Evolutionary conservation across 2,329 filamentous ascomycete species (phyloP), one percentile per base, ranked within the genome.

Genomic region (Nannizziopsis arthrosporioides): DNA sequence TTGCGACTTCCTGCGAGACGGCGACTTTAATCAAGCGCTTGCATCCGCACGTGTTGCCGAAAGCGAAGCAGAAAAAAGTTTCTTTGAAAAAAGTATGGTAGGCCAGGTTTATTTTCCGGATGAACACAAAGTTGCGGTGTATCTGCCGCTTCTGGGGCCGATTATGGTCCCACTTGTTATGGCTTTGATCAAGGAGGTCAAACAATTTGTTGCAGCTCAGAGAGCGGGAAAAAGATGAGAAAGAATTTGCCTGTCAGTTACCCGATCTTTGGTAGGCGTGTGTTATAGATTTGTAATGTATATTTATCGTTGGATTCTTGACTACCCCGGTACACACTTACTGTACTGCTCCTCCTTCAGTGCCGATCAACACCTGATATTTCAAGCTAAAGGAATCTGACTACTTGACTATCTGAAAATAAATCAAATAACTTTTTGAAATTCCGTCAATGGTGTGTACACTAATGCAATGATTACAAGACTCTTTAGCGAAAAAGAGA

Each of bases 41-140:
- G 77, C 82, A 53, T 81, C 90, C 62, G 90, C 90, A 0, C 78
- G 85, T 8, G 79, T 87, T 41, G 92, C 92, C 5, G 89, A 95
- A 66, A 77, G 79, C 2, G 87, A 93, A 61, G 90, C 88, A 0
- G 92, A 98, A 64, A 81, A 84, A 52, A 90, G 90, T 0, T 98
- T 98, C 67, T 98, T 98, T 57, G 92, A 98, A 67, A 94, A 94
- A 68, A 94, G 85, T 61, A 98, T 98, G 92, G 92, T 98, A 10
- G 92, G 89, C 0, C 92, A 96, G 68, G 82, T 96, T 1, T 98
- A 96, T 66, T 98, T 98, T 65, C 92, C 92, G 0, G 92, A 98
- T 61, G 92, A 98, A 69, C 92, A 98, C 66, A 98, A 96, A 67
- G 79, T 98, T 18, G 92, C 92, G 0, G 92, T 98, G 0, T 98